phyloP scores from a whole-genome alignment of 441 rosid genomes.

The Populus hybrid region DNA sequence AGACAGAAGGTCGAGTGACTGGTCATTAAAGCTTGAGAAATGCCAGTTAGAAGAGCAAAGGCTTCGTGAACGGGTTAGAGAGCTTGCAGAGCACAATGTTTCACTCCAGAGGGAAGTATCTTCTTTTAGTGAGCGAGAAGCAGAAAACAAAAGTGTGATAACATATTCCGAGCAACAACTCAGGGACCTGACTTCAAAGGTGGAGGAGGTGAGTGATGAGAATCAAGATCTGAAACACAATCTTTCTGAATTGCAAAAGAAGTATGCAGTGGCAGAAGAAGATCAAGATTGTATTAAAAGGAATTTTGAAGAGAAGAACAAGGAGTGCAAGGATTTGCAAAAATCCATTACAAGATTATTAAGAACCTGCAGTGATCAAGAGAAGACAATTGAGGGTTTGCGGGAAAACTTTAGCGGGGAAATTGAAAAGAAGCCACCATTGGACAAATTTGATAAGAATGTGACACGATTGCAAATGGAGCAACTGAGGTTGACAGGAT shows the following conservation, averaged over 20 bases:
- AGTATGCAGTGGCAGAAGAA: conserved; percentile 46
- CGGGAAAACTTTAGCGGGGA: conserved; percentile 49
- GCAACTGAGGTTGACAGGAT: conserved; percentile 79
- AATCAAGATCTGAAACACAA: conserved; percentile 50
- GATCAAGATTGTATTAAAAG: conserved; percentile 56
- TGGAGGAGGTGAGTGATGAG: conserved; percentile 53
- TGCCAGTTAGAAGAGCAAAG: conserved; percentile 81
- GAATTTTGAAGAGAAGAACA: conserved; percentile 78
- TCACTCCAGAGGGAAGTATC: conserved; percentile 85
- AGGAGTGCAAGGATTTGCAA: conserved; percentile 86
- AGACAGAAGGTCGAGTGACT: conserved; percentile 93
- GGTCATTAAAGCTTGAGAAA: conserved; percentile 80
- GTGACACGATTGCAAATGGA: conserved; percentile 63
- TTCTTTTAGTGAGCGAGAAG: conserved; percentile 63
- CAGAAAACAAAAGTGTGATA: conserved; percentile 55
- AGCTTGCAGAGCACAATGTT: conserved; percentile 97
- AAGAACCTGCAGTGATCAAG: conserved; percentile 83
- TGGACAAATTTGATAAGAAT: conserved; percentile 45
- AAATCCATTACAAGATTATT: conserved; percentile 64
- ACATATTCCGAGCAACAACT: conserved; percentile 56
- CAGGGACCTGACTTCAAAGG: conserved; percentile 48
- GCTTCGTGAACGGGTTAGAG: conserved; percentile 89
- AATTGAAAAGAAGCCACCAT: conserved; percentile 43
- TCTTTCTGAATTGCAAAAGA: conserved; percentile 54
- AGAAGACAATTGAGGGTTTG: conserved; percentile 79